These are phyloP conservation scores for Apiospora phragmitis DNA, from an alignment of 2,329 filamentous ascomycete genomes.

Conservation along the genomic window DNA sequence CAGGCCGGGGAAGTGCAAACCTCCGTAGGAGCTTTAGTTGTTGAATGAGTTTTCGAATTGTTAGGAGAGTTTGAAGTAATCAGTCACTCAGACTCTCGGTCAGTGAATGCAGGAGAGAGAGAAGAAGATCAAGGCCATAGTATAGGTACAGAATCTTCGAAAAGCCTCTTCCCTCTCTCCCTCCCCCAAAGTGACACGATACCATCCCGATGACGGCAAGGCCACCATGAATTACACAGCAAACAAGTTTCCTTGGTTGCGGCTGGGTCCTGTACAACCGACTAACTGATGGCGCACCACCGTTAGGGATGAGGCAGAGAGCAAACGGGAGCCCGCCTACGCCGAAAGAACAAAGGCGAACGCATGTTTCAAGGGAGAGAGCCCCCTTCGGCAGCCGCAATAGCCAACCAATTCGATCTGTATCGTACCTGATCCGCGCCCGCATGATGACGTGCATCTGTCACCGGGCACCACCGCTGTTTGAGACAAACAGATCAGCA, in stretches of 20 bases:
- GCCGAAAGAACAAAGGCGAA: background rate
- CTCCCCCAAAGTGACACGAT: background rate
- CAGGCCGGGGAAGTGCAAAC: background rate
- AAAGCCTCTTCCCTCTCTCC: background rate
- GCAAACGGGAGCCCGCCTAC: background rate
- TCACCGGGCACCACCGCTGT: background rate
- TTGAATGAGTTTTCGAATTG: background rate
- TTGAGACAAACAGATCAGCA: background rate
- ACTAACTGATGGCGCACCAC: background rate
- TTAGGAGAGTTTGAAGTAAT: background rate
- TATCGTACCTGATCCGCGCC: background rate
- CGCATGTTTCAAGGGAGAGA: background rate
- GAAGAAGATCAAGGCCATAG: background rate
- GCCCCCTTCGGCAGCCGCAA: background rate
- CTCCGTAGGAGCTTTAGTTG: background rate
- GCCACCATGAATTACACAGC: background rate
- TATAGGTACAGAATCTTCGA: background rate
- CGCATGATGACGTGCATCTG: background rate
- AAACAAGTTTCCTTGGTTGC: background rate
- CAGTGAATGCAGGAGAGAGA: background rate
- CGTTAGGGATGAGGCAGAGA: background rate
- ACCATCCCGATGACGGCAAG: slow-evolving; percentile 1
- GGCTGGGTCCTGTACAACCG: background rate
- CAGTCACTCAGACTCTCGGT: background rate
- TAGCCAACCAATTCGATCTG: background rate